Evolutionary conservation across 2,329 filamentous ascomycete genomes (phyloP).

Genomic region (Rhynchosporium agropyri): DNA sequence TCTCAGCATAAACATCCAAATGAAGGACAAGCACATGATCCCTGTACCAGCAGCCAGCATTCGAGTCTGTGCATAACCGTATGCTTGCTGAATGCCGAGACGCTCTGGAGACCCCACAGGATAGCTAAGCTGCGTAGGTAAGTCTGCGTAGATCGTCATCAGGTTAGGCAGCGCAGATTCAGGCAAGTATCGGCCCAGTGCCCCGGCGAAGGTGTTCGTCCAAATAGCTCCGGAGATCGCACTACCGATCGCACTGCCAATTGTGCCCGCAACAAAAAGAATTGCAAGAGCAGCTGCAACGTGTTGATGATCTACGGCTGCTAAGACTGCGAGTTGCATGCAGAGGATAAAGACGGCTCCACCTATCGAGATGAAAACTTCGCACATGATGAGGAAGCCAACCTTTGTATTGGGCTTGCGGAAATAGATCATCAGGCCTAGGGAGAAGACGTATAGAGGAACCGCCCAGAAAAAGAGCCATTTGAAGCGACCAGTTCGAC

Average conservation of each 20-base stretch:
- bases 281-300: slow-evolving; percentile 64
- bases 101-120: slow-evolving; percentile 51
- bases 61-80: slow-evolving; percentile 50
- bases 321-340: slow-evolving; percentile 61
- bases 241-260: slow-evolving; percentile 61
- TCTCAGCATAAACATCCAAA: slow-evolving; percentile 19
- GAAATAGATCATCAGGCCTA: slow-evolving; percentile 48
- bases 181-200: slow-evolving; percentile 47
- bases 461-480: slow-evolving; percentile 22
- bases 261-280: slow-evolving; percentile 56
- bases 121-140: slow-evolving; percentile 57
- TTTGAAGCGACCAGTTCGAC: slow-evolving; percentile 32
- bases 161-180: slow-evolving; percentile 31
- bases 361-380: slow-evolving; percentile 60
- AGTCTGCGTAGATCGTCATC: slow-evolving; percentile 52
- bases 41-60: slow-evolving; percentile 45
- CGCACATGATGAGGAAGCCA: slow-evolving; percentile 58
- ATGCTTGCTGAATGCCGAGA: slow-evolving; percentile 58
- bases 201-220: slow-evolving; percentile 55
- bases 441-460: slow-evolving; percentile 8
- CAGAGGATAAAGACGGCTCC: slow-evolving; percentile 60
- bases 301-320: slow-evolving; percentile 60
- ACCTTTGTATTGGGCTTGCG: slow-evolving; percentile 54
- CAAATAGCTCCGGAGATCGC: slow-evolving; percentile 66
- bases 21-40: slow-evolving; percentile 14